phyloP scores from a whole-genome alignment of 495 filamentous ascomycete species.

The Sporormia fimetaria region DNA sequence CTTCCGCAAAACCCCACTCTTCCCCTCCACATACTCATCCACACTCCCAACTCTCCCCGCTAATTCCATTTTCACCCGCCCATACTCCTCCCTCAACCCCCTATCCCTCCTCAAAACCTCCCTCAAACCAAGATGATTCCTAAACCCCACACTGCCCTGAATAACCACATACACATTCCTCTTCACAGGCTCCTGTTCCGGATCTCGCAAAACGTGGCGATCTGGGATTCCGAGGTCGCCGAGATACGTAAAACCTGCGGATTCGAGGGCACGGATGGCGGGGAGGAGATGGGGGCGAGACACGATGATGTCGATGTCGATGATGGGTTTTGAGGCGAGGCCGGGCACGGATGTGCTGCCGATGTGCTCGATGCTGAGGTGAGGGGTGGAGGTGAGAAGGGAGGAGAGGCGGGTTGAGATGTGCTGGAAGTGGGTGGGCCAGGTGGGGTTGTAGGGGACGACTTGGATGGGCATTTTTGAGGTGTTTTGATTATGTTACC shows the following conservation, averaged over 20 bases:
- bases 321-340: constrained; percentile 28
- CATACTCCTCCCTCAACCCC: constrained; percentile 23
- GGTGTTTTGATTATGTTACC: too few relatives aligned
- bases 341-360: constrained; percentile 29
- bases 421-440: constrained; percentile 19
- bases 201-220: constrained; percentile 14
- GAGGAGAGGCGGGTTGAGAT: constrained; percentile 11
- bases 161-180: constrained; percentile 23
- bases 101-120: constrained; percentile 15
- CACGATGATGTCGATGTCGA: constrained; percentile 30
- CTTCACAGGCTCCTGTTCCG: constrained; percentile 5
- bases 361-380: constrained; percentile 27
- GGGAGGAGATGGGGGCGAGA: neutral
- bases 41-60: constrained; percentile 6
- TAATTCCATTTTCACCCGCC: constrained; percentile 13
- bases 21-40: constrained; percentile 16
- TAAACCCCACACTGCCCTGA: constrained; percentile 12
- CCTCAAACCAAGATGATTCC: constrained; percentile 23
- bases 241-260: constrained; percentile 12
- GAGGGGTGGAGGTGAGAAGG: constrained; percentile 5
- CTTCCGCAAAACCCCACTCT: constrained; percentile 15
- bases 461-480: constrained; percentile 22
- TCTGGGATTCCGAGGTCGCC: constrained; percentile 22
- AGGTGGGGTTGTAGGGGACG: constrained; percentile 23
- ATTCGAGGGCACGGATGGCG: constrained; percentile 12